Evolutionary conservation across 164 flowering plant species (phyloP).

Genomic region (Magnolia officinalis): DNA sequence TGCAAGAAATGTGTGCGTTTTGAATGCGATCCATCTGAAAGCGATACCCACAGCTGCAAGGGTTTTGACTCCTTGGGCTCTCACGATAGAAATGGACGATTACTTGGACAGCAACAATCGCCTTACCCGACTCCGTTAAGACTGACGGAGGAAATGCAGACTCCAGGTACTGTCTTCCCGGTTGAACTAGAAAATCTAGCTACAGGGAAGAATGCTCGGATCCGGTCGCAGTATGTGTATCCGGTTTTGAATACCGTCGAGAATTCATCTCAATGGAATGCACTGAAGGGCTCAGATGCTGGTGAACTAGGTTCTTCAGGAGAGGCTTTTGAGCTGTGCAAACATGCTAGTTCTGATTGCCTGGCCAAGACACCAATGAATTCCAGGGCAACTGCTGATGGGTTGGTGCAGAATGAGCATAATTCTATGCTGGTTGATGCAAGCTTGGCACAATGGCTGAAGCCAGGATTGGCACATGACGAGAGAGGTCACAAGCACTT

Average conservation of each 20-base stretch:
- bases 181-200: slow-evolving; percentile 28
- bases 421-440: slow-evolving; percentile 28
- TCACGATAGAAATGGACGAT: slow-evolving; percentile 5
- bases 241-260: slow-evolving; percentile 52
- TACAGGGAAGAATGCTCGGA: slow-evolving; percentile 38
- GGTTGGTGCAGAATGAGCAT: slow-evolving; percentile 19
- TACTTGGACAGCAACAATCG: slow-evolving; percentile 27
- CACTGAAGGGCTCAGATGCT: slow-evolving; percentile 27
- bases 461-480: slow-evolving; percentile 29
- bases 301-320: slow-evolving; percentile 16
- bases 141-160: slow-evolving; percentile 82
- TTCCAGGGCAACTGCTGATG: slow-evolving; percentile 16
- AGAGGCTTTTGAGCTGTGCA: slow-evolving; percentile 27
- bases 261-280: slow-evolving; percentile 38
- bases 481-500: slow-evolving; percentile 15
- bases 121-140: slow-evolving; percentile 74
- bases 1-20: slow-evolving; percentile 62
- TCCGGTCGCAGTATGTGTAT: slow-evolving; percentile 76
- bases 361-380: slow-evolving; percentile 7
- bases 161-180: slow-evolving; percentile 88
- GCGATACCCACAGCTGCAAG: slow-evolving; percentile 8
- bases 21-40: slow-evolving; percentile 35
- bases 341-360: slow-evolving; percentile 13
- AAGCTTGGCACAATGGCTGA: slow-evolving; percentile 64
- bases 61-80: slow-evolving; percentile 25